Evolutionary conservation across 495 filamentous ascomycete species (phyloP).

Genomic region (Aspergillus leporis): DNA sequence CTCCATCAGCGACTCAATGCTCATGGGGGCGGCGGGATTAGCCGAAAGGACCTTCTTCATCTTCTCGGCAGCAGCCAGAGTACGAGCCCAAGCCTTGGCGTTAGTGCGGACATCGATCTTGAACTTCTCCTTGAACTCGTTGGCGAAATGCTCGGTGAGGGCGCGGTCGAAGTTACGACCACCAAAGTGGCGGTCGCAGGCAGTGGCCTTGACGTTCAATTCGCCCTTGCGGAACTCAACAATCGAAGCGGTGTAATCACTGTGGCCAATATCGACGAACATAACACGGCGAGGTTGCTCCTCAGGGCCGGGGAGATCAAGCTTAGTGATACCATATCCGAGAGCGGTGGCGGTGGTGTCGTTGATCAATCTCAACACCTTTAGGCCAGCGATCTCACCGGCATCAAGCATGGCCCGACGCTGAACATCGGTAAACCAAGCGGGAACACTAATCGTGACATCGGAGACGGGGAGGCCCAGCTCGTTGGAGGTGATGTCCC

Average conservation of each 20-base stretch:
- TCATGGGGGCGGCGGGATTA: conserved; percentile 90
- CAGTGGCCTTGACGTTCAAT: conserved; percentile 88
- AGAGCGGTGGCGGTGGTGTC: conserved; percentile 96
- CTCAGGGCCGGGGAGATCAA: conserved; percentile 82
- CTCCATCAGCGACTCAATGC: conserved; percentile 98
- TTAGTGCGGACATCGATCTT: conserved; percentile 88
- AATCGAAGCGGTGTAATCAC: conserved; percentile 90
- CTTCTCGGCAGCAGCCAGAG: conserved; percentile 89
- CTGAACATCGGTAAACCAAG: conserved; percentile 97
- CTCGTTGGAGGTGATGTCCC: conserved; percentile 81
- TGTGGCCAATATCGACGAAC: conserved; percentile 95
- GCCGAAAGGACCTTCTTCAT: conserved; percentile 98
- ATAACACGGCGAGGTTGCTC: conserved; percentile 92
- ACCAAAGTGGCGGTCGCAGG: conserved; percentile 94
- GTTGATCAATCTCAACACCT: conserved; percentile 92
- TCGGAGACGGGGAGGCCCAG: conserved; percentile 92
- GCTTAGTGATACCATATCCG: conserved; percentile 96
- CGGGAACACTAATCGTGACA: conserved; percentile 88
- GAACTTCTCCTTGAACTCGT: conserved; percentile 92
- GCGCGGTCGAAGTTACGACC: conserved; percentile 96
- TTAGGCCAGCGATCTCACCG: conserved; percentile 90
- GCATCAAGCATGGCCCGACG: conserved; percentile 88
- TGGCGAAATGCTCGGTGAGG: conserved; percentile 88
- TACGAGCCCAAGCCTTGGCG: conserved; percentile 83
- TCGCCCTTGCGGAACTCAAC: conserved; percentile 98